phyloP scores from a whole-genome alignment of 2,329 filamentous ascomycete species.

The Ophiocordyceps camponoti-rufipedis region DNA sequence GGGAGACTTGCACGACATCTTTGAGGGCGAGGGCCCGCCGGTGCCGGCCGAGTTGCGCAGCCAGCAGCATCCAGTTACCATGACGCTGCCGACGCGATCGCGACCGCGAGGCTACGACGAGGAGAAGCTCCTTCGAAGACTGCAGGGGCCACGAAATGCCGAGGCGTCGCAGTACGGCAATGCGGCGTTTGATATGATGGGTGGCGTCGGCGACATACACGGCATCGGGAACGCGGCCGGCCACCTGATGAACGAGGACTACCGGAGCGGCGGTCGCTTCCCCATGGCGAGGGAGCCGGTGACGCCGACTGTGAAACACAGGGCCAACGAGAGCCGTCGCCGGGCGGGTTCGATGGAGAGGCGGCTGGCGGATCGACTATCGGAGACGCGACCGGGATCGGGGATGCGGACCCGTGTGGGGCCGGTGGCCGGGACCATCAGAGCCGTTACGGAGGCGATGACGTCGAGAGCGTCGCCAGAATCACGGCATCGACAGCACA shows the following conservation, averaged over 20 bases:
- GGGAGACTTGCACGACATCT: slow-evolving; percentile 7
- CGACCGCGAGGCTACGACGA: slow-evolving; percentile 23
- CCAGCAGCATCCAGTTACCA: slow-evolving; percentile 1
- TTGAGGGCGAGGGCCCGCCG: slow-evolving; percentile 7
- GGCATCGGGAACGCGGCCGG: slow-evolving; percentile 32
- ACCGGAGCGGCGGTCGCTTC: slow-evolving; percentile 12
- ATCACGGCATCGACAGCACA: slow-evolving; percentile 16
- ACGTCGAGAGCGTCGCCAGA: slow-evolving; percentile 1
- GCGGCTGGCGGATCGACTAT: slow-evolving; percentile 30
- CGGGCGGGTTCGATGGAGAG: slow-evolving; percentile 27
- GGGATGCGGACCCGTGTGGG: slow-evolving; percentile 10
- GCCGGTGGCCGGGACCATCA: slow-evolving; percentile 3
- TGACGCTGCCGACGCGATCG: slow-evolving; percentile 8
- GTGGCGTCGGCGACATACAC: slow-evolving; percentile 17
- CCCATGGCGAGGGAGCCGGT: not conserved
- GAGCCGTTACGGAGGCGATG: slow-evolving; percentile 8
- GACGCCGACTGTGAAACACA: slow-evolving; percentile 13
- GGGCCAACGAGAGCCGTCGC: slow-evolving; percentile 22
- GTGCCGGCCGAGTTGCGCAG: slow-evolving; percentile 13
- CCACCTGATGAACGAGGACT: slow-evolving; percentile 45
- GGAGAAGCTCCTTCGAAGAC: slow-evolving; percentile 23
- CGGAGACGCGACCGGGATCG: slow-evolving; percentile 19
- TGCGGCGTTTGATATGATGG: slow-evolving; percentile 16
- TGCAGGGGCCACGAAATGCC: slow-evolving; percentile 28
- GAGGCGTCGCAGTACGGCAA: slow-evolving; percentile 12